Evolutionary conservation across 2,329 filamentous ascomycete genomes (phyloP).

Genomic region (Dryadomyces quercivorus): DNA sequence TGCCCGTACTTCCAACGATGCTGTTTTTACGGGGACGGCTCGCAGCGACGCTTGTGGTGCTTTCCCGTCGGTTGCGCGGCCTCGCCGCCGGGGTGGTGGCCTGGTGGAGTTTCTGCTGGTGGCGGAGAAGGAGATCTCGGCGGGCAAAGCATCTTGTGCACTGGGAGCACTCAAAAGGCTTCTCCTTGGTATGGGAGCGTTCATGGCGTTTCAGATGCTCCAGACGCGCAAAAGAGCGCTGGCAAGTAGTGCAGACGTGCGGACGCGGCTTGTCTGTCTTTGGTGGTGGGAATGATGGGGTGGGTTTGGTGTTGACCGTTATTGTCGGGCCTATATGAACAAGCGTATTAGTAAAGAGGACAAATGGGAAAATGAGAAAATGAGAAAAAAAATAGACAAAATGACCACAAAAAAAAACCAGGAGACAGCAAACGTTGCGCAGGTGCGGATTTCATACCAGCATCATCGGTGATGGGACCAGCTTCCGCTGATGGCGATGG

Average conservation of each 20-base stretch:
- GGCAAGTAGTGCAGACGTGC: slow-evolving; percentile 85
- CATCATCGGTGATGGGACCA: slow-evolving; percentile 16
- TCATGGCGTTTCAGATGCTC: slow-evolving; percentile 97
- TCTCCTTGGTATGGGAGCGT: slow-evolving; percentile 96
- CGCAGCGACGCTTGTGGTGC: slow-evolving; percentile 59
- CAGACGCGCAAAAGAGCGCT: slow-evolving; percentile 82
- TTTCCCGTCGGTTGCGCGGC: slow-evolving; percentile 81
- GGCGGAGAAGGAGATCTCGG: slow-evolving; percentile 78
- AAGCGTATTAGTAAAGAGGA: neutral
- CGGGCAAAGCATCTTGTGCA: slow-evolving; percentile 91
- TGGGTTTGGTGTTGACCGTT: slow-evolving; percentile 34
- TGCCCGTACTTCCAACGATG: slow-evolving; percentile 46
- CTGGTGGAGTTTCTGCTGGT: slow-evolving; percentile 98
- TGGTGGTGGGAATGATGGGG: slow-evolving; percentile 55
- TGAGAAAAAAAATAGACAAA: neutral
- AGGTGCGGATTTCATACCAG: slow-evolving; percentile 13
- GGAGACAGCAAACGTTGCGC: no score
- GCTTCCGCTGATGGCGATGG: slow-evolving; percentile 6
- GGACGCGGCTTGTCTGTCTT: slow-evolving; percentile 97
- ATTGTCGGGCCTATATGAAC: slow-evolving; percentile 31
- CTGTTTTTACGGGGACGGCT: slow-evolving; percentile 87
- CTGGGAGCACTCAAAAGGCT: slow-evolving; percentile 94
- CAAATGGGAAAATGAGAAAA: neutral
- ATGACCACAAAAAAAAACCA: no score
- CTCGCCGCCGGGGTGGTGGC: slow-evolving; percentile 78